These are phyloP conservation scores for Colletotrichum gloeosporioides DNA, from an alignment of 2,329 filamentous ascomycete species.

Conservation along the genomic window DNA sequence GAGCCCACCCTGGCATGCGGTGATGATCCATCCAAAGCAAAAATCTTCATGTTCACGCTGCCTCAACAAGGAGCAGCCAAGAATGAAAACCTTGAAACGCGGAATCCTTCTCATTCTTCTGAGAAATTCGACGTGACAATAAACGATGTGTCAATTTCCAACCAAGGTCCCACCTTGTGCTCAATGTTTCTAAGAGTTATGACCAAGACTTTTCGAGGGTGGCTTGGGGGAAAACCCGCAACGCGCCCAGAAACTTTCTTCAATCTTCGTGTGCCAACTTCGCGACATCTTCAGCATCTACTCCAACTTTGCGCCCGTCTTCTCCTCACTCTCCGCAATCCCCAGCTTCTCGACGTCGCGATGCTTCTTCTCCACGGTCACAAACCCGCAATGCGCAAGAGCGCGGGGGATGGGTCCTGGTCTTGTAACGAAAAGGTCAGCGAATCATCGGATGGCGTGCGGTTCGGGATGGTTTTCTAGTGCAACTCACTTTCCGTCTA, in stretches of 20 bases:
- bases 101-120: background rate
- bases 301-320: slow-evolving; percentile 7
- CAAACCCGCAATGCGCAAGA: slow-evolving; percentile 9
- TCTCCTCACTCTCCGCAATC: background rate
- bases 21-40: background rate
- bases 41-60: slow-evolving; percentile 1
- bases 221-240: background rate
- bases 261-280: background rate
- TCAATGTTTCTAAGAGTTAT: background rate
- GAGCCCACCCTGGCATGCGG: background rate
- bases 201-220: background rate
- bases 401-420: slow-evolving; percentile 13
- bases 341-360: background rate
- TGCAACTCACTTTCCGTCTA: slow-evolving; percentile 15
- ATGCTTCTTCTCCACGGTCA: background rate
- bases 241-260: slow-evolving; percentile 3
- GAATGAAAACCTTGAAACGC: slow-evolving; percentile 11
- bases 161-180: slow-evolving; percentile 3
- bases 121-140: background rate
- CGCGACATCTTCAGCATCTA: background rate
- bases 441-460: background rate
- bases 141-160: slow-evolving; percentile 3
- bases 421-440: slow-evolving; percentile 12
- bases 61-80: slow-evolving; percentile 4
- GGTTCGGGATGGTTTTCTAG: background rate